A percentile compares a stretch with the other conserved stretches of the same genome.
Evolutionary conservation across 2,329 filamentous ascomycete species (phyloP).

Genomic region (Chalaropsis thielavioides): DNA sequence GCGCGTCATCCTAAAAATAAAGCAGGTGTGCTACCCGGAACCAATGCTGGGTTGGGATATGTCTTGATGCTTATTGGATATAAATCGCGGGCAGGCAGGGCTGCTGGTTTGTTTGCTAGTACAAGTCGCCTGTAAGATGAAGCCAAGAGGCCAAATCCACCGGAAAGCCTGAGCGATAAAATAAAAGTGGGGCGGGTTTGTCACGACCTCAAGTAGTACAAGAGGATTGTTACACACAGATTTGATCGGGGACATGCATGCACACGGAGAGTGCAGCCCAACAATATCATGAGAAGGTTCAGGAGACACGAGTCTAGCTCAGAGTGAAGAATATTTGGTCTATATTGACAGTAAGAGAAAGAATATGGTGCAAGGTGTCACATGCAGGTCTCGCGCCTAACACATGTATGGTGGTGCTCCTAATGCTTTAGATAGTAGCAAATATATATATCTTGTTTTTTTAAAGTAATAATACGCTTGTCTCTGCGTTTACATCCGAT

Average conservation of each 20-base stretch:
- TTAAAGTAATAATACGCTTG: neutral
- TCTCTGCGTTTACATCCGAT: neutral
- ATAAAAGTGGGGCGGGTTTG: neutral
- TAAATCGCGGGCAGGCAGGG: neutral
- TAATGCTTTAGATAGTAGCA: neutral
- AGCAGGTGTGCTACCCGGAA: too few relatives aligned
- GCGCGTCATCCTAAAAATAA: too few relatives aligned
- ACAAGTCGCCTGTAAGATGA: neutral
- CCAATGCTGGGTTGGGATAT: neutral
- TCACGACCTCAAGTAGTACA: neutral
- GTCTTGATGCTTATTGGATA: neutral
- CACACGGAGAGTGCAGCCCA: too few relatives aligned
- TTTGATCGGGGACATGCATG: too few relatives aligned
- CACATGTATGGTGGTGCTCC: neutral
- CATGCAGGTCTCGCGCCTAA: neutral
- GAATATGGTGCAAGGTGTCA: neutral
- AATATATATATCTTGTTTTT: neutral
- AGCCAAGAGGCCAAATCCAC: neutral
- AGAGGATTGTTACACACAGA: neutral
- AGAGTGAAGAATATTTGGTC: neutral
- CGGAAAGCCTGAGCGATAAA: neutral
- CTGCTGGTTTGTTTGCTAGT: neutral
- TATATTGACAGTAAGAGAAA: neutral
- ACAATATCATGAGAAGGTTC: neutral
- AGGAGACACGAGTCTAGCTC: neutral